These are phyloP conservation scores for Coprinopsis strossmayeri DNA, from an alignment of 768 basidiomycete genomes.

Conservation along the genomic window DNA sequence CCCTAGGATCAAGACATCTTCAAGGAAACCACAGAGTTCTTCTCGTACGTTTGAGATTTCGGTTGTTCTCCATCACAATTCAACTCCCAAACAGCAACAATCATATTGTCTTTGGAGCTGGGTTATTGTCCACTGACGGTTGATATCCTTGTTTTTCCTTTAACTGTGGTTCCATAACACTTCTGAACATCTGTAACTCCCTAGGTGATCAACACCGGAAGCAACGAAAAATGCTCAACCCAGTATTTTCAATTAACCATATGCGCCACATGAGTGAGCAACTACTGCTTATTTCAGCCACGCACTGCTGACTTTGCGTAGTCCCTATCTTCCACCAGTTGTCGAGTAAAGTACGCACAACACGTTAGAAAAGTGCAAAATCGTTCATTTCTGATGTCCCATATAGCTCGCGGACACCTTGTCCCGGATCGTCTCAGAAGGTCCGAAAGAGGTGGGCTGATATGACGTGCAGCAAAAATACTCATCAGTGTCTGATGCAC, in stretches of 20 bases:
- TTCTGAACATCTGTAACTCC: no score
- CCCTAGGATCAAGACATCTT: slow-evolving; percentile 31
- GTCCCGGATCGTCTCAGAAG: background rate
- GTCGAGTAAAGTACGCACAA: slow-evolving; percentile 19
- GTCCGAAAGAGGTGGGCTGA: background rate
- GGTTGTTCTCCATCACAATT: no score
- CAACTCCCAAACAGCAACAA: slow-evolving; percentile 1
- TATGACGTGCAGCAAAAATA: background rate
- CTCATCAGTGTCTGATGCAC: background rate
- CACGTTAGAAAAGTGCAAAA: background rate
- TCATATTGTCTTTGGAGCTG: slow-evolving; percentile 2
- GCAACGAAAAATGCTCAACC: slow-evolving; percentile 31
- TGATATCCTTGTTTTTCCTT: no score
- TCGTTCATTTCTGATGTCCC: background rate
- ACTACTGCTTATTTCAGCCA: background rate
- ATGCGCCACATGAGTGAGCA: slow-evolving; percentile 29
- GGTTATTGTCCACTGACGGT: slow-evolving; percentile 19
- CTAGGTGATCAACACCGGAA: no score
- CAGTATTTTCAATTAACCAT: slow-evolving; percentile 29
- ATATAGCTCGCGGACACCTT: background rate
- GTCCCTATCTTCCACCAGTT: slow-evolving; percentile 30
- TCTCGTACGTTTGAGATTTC: background rate
- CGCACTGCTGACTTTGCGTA: slow-evolving; percentile 6
- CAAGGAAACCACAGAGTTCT: slow-evolving; percentile 7
- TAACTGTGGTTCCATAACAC: no score